Conservation (phyloP, 148 eudicot species). For the Silene latifolia region DNA sequence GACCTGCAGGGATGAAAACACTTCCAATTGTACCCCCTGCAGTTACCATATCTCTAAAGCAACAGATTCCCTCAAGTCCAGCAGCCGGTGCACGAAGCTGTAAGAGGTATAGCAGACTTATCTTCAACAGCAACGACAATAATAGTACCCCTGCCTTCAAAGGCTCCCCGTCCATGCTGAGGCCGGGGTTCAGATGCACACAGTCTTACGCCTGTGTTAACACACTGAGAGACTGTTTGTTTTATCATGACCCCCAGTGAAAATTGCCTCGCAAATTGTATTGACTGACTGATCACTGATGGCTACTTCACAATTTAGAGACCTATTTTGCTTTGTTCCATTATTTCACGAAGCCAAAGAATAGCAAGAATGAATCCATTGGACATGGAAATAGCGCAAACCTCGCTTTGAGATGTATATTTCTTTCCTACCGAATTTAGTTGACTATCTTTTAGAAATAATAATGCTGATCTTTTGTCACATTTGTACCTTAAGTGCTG, state of each 20-base stretch:
- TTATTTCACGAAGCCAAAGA: too few species aligned
- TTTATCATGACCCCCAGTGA: too few species aligned
- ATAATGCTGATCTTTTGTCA: neutral
- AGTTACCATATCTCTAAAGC: slow-evolving; percentile 52
- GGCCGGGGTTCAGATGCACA: neutral
- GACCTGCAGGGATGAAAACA: slow-evolving; percentile 52
- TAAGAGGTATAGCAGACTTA: slow-evolving; percentile 48
- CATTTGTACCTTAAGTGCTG: neutral
- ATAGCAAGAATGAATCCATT: too few species aligned
- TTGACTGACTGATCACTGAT: too few species aligned
- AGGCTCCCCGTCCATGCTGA: neutral
- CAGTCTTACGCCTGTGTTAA: neutral
- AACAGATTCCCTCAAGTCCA: slow-evolving; percentile 40
- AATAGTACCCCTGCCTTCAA: neutral
- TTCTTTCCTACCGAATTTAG: neutral
- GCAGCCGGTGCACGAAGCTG: slow-evolving; percentile 37
- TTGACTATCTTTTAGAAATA: neutral
- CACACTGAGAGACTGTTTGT: too few species aligned
- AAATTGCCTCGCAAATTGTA: too few species aligned
- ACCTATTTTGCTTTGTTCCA: too few species aligned
- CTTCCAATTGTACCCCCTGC: slow-evolving; percentile 56
- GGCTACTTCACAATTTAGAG: too few species aligned
- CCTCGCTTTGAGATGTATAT: neutral
- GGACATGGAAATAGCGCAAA: too few species aligned
- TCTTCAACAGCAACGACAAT: neutral